Percentiles rank a stretch among this genome's conserved stretches.
Evolutionary conservation across 371 early-diverging fungal genomes (phyloP).

Genomic region (Mucor lusitanicus): DNA sequence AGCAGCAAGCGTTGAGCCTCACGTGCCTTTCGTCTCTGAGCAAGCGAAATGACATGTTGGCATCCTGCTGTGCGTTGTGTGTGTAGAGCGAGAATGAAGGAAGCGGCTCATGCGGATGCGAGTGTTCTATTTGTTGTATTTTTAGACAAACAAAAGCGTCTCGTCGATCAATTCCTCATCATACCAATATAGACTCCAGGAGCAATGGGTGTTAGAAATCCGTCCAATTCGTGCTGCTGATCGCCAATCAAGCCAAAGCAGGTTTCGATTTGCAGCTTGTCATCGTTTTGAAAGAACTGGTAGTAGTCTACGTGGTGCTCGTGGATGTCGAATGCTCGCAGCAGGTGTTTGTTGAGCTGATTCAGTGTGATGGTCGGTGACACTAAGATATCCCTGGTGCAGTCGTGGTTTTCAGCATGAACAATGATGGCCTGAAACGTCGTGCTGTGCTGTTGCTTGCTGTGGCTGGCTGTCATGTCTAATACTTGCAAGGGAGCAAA

Average conservation of each 20-base stretch:
- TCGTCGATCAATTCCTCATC: not conserved
- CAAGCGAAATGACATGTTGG: constrained; percentile 9
- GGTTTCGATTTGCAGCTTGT: not conserved
- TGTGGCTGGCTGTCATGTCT: not conserved
- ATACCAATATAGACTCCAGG: constrained; percentile 19
- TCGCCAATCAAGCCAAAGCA: constrained; percentile 5
- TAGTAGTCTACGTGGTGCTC: not conserved
- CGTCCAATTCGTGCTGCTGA: constrained; percentile 4
- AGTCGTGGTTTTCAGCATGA: constrained; percentile 1
- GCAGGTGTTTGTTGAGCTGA: constrained; percentile 3
- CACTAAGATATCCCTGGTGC: constrained; percentile 9
- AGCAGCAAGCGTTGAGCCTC: not conserved
- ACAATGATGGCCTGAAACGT: constrained; percentile 6
- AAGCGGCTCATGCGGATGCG: constrained; percentile 19
- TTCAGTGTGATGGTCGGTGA: constrained; percentile 5
- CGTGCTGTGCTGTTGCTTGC: not conserved
- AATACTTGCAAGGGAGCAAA: not conserved
- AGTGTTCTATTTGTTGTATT: constrained; percentile 4
- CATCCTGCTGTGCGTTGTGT: not conserved
- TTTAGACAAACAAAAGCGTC: not conserved
- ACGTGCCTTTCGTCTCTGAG: constrained; percentile 7
- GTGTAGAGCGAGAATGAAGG: constrained; percentile 7
- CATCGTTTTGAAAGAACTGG: not conserved
- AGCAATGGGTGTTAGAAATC: constrained; percentile 7
- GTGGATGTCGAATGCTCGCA: not conserved